phyloP scores from a whole-genome alignment of 345 rosid species.

The Crucihimalaya himalaica region DNA sequence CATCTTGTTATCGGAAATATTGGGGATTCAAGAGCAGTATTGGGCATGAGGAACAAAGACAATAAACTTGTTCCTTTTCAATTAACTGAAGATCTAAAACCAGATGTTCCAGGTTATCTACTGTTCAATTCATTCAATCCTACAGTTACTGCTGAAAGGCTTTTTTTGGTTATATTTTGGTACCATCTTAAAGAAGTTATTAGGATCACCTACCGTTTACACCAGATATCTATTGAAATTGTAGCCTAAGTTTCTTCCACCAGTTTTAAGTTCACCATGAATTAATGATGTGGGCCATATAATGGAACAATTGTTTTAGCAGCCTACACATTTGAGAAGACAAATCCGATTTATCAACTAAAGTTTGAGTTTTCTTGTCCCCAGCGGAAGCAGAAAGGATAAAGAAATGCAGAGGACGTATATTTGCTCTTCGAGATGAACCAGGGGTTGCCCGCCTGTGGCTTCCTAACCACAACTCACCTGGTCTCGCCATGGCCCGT shows the following conservation, averaged over 20 bases:
- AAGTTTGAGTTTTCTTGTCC: conserved; percentile 5
- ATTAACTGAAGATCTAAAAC: conserved; percentile 91
- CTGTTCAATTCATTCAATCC: conserved; percentile 4
- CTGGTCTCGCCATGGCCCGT: conserved; percentile 99
- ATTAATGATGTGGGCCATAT: too few relatives aligned
- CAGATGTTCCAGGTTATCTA: conserved; percentile 82
- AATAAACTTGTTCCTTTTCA: conserved; percentile 72
- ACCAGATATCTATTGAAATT: neutral
- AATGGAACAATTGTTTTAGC: neutral
- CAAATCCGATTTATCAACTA: neutral
- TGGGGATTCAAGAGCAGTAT: conserved; percentile 93
- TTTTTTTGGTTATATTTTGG: neutral
- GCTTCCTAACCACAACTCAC: conserved; percentile 90
- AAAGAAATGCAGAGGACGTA: conserved; percentile 78
- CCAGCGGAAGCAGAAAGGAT: conserved; percentile 96
- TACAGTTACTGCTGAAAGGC: conserved; percentile 13
- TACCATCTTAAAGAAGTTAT: neutral
- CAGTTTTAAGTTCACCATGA: neutral
- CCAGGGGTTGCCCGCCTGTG: conserved; percentile 95
- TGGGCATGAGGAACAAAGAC: conserved; percentile 74
- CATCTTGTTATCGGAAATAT: conserved; percentile 80
- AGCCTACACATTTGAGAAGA: neutral
- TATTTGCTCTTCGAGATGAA: conserved; percentile 90
- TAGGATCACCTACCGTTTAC: neutral
- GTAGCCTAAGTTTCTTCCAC: neutral